phyloP scores from a whole-genome alignment of 2,329 filamentous ascomycete genomes.

The Orbilia javanica region DNA sequence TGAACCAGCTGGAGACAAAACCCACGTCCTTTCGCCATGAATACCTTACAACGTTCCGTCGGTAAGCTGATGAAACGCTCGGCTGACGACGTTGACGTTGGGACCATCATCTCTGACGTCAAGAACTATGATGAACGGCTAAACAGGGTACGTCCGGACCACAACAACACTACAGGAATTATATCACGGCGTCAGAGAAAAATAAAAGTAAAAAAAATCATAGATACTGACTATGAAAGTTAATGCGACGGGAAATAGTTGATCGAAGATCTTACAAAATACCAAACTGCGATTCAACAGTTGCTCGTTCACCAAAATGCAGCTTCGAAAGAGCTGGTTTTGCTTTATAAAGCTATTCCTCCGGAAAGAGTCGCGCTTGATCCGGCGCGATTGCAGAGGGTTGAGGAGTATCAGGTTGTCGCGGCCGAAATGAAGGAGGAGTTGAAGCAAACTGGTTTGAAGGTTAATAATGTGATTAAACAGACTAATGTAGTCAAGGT shows the following conservation, averaged over 20 bases:
- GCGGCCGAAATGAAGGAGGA: constrained; percentile 51
- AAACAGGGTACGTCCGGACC: constrained; percentile 33
- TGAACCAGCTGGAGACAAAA: not conserved
- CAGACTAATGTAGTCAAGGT: constrained; percentile 41
- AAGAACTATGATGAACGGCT: constrained; percentile 54
- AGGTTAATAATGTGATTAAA: constrained; percentile 28
- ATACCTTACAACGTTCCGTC: constrained; percentile 40
- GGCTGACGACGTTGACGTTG: constrained; percentile 54
- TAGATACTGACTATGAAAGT: not conserved
- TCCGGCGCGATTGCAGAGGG: constrained; percentile 27
- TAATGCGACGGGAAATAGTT: constrained; percentile 18
- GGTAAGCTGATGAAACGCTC: constrained; percentile 56
- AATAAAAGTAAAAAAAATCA: not conserved
- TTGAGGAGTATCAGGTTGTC: constrained; percentile 37
- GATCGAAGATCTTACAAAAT: constrained; percentile 44
- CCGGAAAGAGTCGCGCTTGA: constrained; percentile 40
- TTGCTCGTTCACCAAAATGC: constrained; percentile 55
- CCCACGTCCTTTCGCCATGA: constrained; percentile 19
- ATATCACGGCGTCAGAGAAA: not conserved
- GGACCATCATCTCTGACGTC: constrained; percentile 52
- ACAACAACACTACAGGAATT: not conserved
- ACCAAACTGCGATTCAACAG: constrained; percentile 36
- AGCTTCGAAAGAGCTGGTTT: constrained; percentile 27
- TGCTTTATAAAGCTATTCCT: constrained; percentile 41
- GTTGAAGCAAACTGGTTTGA: constrained; percentile 9